These are phyloP conservation scores for Cryptococcus sp. DNA, from an alignment of 1,284 basidiomycete species.

Conservation along the genomic window DNA sequence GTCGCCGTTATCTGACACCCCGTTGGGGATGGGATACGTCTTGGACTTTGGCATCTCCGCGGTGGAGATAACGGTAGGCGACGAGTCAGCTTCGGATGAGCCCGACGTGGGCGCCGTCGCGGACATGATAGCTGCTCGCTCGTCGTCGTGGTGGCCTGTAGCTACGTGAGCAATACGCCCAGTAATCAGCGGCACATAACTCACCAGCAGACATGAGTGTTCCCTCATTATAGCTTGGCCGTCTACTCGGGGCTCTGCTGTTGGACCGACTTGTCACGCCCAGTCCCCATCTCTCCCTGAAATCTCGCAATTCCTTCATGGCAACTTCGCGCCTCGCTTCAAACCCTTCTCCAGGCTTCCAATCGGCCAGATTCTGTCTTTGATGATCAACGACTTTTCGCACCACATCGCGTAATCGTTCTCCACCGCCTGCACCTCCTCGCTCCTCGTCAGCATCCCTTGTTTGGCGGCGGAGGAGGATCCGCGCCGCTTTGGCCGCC, in stretches of 20 bases:
- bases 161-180: background rate
- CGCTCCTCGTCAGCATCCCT: constrained; percentile 41
- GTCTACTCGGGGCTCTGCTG: constrained; percentile 23
- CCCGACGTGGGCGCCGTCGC: constrained; percentile 30
- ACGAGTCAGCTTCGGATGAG: constrained; percentile 40
- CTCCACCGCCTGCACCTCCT: constrained; percentile 11
- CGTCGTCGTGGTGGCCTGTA: constrained; percentile 27
- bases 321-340: constrained; percentile 42
- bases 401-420: constrained; percentile 45
- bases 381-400: constrained; percentile 43
- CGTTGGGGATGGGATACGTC: constrained; percentile 21
- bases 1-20: background rate
- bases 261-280: constrained; percentile 13
- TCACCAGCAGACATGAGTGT: constrained; percentile 7
- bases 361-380: constrained; percentile 37
- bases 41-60: constrained; percentile 34
- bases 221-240: constrained; percentile 10
- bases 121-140: constrained; percentile 3
- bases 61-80: constrained; percentile 34
- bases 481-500: constrained; percentile 56
- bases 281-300: constrained; percentile 36
- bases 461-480: constrained; percentile 51
- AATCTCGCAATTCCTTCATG: constrained; percentile 45
- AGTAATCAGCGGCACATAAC: background rate
- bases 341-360: constrained; percentile 45